Evolutionary conservation across 257 asterid genomes (phyloP).

Genomic region (Pogostemon cablin): DNA sequence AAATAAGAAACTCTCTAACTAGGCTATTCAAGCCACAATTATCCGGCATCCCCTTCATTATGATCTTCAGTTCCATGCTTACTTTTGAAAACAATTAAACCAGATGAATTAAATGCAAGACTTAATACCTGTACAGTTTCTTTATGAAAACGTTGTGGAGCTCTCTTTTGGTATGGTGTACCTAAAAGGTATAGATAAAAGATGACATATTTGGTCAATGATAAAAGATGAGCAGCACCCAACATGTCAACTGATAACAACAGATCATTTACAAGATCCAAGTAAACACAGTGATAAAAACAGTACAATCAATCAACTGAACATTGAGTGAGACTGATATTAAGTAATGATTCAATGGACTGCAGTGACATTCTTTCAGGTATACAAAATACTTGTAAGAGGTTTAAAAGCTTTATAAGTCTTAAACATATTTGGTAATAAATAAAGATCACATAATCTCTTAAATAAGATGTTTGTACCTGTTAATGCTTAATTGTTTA

Average conservation of each 20-base stretch:
- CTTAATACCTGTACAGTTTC: slow-evolving; percentile 85
- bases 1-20: background rate
- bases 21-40: slow-evolving; percentile 17
- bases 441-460: background rate
- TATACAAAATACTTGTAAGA: background rate
- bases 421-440: background rate
- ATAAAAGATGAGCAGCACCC: slow-evolving; percentile 6
- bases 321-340: background rate
- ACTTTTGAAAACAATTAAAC: slow-evolving; percentile 11
- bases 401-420: background rate
- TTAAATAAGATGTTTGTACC: background rate
- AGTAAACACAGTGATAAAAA: background rate
- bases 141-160: slow-evolving; percentile 88
- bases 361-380: slow-evolving; percentile 8
- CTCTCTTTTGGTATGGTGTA: slow-evolving; percentile 91
- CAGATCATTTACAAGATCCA: background rate
- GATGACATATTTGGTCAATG: slow-evolving; percentile 4
- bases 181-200: slow-evolving; percentile 53
- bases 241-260: background rate
- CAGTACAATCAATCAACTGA: background rate
- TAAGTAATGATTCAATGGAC: background rate
- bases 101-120: slow-evolving; percentile 16
- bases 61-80: background rate
- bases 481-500: background rate
- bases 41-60: background rate